Evolutionary conservation across 1,284 basidiomycete species (phyloP).

Genomic region (Ustilago nuda): DNA sequence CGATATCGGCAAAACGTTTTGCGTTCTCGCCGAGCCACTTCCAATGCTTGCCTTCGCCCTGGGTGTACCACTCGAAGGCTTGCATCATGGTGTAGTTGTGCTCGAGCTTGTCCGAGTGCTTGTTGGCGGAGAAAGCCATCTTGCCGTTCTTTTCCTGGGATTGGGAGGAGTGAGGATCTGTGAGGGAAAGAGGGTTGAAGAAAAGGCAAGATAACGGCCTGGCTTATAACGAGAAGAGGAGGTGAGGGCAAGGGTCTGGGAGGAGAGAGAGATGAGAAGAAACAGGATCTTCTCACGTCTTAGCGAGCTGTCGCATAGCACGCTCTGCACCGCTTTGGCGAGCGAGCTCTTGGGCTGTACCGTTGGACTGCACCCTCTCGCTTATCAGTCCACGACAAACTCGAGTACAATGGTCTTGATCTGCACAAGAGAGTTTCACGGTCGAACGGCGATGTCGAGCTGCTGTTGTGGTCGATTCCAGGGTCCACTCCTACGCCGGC

Average conservation of each 20-base stretch:
- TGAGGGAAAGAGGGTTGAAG: not conserved
- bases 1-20: constrained; percentile 78
- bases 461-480: not conserved
- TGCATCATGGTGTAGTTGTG: constrained; percentile 60
- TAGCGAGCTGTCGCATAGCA: not conserved
- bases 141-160: constrained; percentile 8
- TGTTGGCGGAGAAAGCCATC: constrained; percentile 55
- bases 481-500: constrained; percentile 18
- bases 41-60: constrained; percentile 78
- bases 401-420: not conserved
- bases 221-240: not conserved
- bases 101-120: constrained; percentile 51
- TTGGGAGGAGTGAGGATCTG: not conserved
- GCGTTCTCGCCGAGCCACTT: constrained; percentile 80
- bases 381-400: not conserved
- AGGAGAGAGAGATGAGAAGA: not conserved
- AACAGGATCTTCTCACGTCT: not conserved
- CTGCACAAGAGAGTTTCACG: not conserved
- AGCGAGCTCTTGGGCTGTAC: constrained; percentile 1
- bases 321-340: not conserved
- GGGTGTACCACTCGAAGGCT: constrained; percentile 69
- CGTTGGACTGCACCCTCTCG: not conserved
- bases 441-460: not conserved
- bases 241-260: not conserved
- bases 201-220: not conserved